These are phyloP conservation scores for Bruguiera gymnorhiza DNA, from an alignment of 345 rosid genomes.

Conservation along the genomic window DNA sequence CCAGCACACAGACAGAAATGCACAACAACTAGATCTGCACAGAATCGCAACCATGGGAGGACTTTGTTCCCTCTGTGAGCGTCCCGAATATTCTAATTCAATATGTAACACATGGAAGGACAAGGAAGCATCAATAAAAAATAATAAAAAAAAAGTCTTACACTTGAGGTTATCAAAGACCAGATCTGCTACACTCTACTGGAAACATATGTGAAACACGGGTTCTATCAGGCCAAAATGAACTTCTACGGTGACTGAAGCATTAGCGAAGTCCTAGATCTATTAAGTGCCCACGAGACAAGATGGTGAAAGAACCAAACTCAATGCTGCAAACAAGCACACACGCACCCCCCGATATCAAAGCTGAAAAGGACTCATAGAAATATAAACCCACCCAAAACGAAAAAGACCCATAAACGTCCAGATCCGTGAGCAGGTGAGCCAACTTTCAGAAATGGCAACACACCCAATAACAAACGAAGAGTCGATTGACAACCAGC, in stretches of 20 bases:
- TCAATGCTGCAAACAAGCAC: too few species aligned
- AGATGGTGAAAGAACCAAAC: too few species aligned
- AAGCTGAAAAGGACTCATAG: neutral
- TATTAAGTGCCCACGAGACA: too few species aligned
- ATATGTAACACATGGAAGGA: too few species aligned
- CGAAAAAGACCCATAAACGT: neutral
- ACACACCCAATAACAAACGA: neutral
- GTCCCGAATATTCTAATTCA: neutral
- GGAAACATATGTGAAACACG: neutral
- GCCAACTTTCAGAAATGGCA: neutral
- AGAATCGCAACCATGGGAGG: neutral
- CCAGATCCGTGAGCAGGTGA: conserved; percentile 12
- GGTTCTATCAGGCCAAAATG: too few species aligned
- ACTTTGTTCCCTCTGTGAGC: neutral
- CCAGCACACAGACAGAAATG: neutral
- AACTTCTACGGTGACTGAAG: too few species aligned
- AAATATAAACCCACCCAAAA: neutral
- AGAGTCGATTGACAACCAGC: too few species aligned
- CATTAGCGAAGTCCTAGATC: too few species aligned
- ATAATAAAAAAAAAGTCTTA: neutral
- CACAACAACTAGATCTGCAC: conserved; percentile 3
- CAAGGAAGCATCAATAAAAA: too few species aligned
- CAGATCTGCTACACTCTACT: conserved; percentile 5
- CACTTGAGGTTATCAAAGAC: neutral
- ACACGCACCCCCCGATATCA: too few species aligned